A percentile compares a stretch with the other conserved stretches of the same genome.
Conservation (phyloP, 179 eudicot genomes). For the Corrigiola litoralis region DNA sequence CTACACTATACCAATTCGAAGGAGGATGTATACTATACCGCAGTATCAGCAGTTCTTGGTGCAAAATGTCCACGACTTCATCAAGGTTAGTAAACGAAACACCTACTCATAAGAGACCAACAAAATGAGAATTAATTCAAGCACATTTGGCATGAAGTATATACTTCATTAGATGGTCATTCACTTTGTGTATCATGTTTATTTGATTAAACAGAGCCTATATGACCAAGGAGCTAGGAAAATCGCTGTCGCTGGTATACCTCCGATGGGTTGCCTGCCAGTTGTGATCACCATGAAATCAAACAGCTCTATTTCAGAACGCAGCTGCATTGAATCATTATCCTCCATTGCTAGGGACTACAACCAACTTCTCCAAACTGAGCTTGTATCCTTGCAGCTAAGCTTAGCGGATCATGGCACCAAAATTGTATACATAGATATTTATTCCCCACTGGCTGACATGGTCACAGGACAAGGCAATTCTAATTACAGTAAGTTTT, state of each 20-base stretch:
- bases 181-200: not conserved
- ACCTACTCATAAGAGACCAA: too few species aligned
- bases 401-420: constrained; percentile 14
- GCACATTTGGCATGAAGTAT: too few species aligned
- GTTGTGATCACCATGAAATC: constrained; percentile 31
- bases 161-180: too few species aligned
- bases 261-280: constrained; percentile 48
- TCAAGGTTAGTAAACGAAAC: constrained; percentile 37
- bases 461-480: constrained; percentile 8
- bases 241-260: constrained; percentile 31
- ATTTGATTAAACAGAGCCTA: constrained; percentile 16
- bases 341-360: constrained; percentile 27
- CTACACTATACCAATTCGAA: constrained; percentile 42
- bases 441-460: constrained; percentile 18
- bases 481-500: constrained; percentile 22
- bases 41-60: constrained; percentile 49
- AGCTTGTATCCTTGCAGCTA: constrained; percentile 18
- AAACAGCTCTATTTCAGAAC: constrained; percentile 6
- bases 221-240: constrained; percentile 38
- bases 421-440: constrained; percentile 32
- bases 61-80: constrained; percentile 32
- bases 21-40: constrained; percentile 29
- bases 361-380: constrained; percentile 25
- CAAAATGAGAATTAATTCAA: too few species aligned
- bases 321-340: constrained; percentile 28